Percentiles rank a stretch among this genome's conserved stretches.
Conservation (phyloP, 768 basidiomycete species). For the Atractiella rhizophila region DNA sequence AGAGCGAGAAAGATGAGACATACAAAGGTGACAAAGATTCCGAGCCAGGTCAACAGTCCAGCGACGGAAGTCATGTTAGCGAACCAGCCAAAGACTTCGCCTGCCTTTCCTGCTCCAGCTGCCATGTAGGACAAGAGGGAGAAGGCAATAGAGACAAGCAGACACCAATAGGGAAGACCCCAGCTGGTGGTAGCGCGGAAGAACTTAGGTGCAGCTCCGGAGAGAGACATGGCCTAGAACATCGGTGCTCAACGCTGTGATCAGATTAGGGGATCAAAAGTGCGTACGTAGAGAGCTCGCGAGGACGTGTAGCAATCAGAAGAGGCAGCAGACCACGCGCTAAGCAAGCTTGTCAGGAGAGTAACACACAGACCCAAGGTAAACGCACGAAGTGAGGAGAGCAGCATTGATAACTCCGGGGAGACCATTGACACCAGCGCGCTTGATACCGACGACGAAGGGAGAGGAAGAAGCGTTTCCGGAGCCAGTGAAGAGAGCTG, state of each 20-base stretch:
- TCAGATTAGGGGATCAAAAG: too few relatives aligned
- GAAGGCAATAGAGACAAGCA: slow-evolving; percentile 20
- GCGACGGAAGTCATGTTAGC: slow-evolving; percentile 30
- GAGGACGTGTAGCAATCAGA: slow-evolving; percentile 22
- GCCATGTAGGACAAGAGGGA: slow-evolving; percentile 21
- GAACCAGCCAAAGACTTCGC: too few relatives aligned
- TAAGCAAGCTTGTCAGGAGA: slow-evolving; percentile 30
- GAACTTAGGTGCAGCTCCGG: slow-evolving; percentile 21
- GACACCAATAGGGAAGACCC: slow-evolving; percentile 20
- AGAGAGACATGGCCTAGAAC: slow-evolving; percentile 22
- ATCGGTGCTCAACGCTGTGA: too few relatives aligned
- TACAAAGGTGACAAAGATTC: slow-evolving; percentile 8
- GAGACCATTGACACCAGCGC: slow-evolving; percentile 22
- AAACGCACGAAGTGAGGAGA: slow-evolving; percentile 19
- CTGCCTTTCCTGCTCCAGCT: too few relatives aligned
- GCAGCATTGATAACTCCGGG: slow-evolving; percentile 25
- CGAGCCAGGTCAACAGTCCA: slow-evolving; percentile 6
- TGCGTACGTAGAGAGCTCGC: slow-evolving; percentile 22
- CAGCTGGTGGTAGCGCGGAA: slow-evolving; percentile 20
- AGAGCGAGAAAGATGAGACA: background rate
- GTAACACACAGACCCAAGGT: background rate
- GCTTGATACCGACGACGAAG: slow-evolving; percentile 24
- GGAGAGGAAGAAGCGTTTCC: slow-evolving; percentile 17
- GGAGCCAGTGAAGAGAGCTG: slow-evolving; percentile 28
- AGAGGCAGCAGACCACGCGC: slow-evolving; percentile 21